Conservation (phyloP, 73 alveolate genomes). For the Diophrys sp. region DNA sequence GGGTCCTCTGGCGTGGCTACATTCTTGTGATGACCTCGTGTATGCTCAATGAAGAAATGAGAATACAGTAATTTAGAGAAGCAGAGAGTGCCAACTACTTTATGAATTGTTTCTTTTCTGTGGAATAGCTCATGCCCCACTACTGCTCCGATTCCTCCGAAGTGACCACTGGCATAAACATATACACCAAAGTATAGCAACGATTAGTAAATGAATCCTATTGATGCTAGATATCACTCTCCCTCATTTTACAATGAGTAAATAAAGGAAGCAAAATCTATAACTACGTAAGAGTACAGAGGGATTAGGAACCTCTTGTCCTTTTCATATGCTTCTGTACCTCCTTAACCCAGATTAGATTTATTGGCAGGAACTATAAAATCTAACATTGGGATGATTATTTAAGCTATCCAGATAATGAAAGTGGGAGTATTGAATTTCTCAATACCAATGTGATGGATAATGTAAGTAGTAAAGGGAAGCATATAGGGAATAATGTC, state of each 20-base stretch:
- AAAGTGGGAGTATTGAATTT: not conserved
- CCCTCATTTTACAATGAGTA: conserved; percentile 3
- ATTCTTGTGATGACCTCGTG: conserved; percentile 73
- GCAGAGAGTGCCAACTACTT: conserved; percentile 64
- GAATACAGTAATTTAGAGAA: conserved; percentile 60
- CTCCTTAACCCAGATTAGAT: not conserved
- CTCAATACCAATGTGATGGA: not conserved
- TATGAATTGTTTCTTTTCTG: conserved; percentile 57
- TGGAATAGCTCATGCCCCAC: conserved; percentile 82
- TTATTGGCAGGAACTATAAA: conserved; percentile 7
- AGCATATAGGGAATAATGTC: not conserved
- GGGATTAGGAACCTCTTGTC: conserved; percentile 18
- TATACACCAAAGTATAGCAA: not conserved
- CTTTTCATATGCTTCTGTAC: not conserved
- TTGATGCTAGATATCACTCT: not conserved
- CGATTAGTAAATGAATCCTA: not conserved
- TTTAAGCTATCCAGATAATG: conserved; percentile 1
- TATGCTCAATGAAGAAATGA: conserved; percentile 76
- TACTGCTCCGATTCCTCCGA: conserved; percentile 14
- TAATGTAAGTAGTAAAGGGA: not conserved
- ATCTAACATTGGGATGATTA: conserved; percentile 16
- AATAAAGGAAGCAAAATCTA: not conserved
- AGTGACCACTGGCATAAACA: conserved; percentile 5
- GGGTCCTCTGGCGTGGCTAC: conserved; percentile 81
- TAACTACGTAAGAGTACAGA: not conserved